Evolutionary conservation across 1,139 yeast species (phyloP), one percentile per base, ranked within the genome.

Genomic region (Taphrina sp.): DNA sequence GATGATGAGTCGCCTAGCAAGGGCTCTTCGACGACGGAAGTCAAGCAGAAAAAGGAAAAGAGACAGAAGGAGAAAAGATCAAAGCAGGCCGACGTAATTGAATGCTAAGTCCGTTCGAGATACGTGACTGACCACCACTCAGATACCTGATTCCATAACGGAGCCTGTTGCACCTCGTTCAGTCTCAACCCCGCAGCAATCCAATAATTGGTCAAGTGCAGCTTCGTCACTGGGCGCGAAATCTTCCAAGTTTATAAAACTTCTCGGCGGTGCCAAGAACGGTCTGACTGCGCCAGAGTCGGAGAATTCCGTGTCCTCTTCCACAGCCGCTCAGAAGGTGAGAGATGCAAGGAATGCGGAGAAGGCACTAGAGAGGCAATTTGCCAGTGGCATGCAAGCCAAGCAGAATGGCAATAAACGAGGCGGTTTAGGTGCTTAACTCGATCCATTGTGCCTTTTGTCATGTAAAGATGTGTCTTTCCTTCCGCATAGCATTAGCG

Each of bases 391-490:
- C 10, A 42, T 52, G 56, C 49, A 52, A 28, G 43, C 42, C 19
- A 42, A 52, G 22, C 49, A 52, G 43, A 23, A 29, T 19, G 56
- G 56, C 5, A 12, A 14, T 8, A 24, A 28, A 16, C 22, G 49
- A 20, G 34, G 47, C 12, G 56, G 56, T n/a, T 35, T 52, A 10
- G 56, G 56, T 19, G 56, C 56, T 3, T 51, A 33, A 33, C 20
- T n/a, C n/a, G n/a, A n/a, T n/a, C n/a, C n/a, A n/a, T n/a, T n/a
- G n/a, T n/a, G 10, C 22, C 2, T 4, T 3, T 23, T 8, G 5
- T 14, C 16, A 5, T 8, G 7, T 34, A 14, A 8, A 14, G 14
- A 5, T 34, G 37, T 8, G 16, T 8, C 5, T 34, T 5, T 14
- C 16, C n/a, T n/a, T n/a, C n/a, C n/a, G n/a, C n/a, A n/a, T n/a